These are phyloP conservation scores for Ogataea trehalophila DNA, from an alignment of 805 yeast species.

Conservation along the genomic window DNA sequence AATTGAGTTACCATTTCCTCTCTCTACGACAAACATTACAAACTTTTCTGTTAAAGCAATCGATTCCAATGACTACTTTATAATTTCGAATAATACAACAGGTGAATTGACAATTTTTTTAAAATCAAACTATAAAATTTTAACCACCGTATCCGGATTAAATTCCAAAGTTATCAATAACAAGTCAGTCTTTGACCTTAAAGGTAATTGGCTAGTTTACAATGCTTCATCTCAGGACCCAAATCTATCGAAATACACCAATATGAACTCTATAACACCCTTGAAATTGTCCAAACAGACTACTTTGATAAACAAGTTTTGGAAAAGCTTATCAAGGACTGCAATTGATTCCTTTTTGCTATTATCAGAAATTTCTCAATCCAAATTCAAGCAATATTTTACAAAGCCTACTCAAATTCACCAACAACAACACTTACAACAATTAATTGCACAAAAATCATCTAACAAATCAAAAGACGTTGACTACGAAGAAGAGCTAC, in stretches of 20 bases:
- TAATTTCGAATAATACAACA: constrained; percentile 12
- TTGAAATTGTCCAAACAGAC: constrained; percentile 42
- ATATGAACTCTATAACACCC: constrained; percentile 33
- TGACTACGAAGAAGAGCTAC: constrained; percentile 7
- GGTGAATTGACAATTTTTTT: constrained; percentile 14
- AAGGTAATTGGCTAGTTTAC: constrained; percentile 46
- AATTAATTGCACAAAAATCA: neutral
- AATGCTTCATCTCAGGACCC: constrained; percentile 38
- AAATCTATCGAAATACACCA: constrained; percentile 17
- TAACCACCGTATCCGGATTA: neutral
- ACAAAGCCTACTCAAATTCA: constrained; percentile 6
- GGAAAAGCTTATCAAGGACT: constrained; percentile 44
- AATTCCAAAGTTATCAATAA: constrained; percentile 26
- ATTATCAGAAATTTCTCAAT: constrained; percentile 45
- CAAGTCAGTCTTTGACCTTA: constrained; percentile 43
- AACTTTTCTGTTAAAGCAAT: constrained; percentile 9
- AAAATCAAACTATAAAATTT: neutral
- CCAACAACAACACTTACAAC: neutral
- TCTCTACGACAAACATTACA: constrained; percentile 1
- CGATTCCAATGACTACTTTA: constrained; percentile 12
- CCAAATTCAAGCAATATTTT: constrained; percentile 38
- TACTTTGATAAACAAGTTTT: constrained; percentile 43
- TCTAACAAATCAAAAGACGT: neutral
- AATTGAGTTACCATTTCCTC: constrained; percentile 1
- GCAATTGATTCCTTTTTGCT: constrained; percentile 39